Percentiles rank a stretch among this genome's conserved stretches.
Evolutionary conservation across 2,329 filamentous ascomycete species (phyloP).

Genomic region (Neocatenulostroma microsporum): DNA sequence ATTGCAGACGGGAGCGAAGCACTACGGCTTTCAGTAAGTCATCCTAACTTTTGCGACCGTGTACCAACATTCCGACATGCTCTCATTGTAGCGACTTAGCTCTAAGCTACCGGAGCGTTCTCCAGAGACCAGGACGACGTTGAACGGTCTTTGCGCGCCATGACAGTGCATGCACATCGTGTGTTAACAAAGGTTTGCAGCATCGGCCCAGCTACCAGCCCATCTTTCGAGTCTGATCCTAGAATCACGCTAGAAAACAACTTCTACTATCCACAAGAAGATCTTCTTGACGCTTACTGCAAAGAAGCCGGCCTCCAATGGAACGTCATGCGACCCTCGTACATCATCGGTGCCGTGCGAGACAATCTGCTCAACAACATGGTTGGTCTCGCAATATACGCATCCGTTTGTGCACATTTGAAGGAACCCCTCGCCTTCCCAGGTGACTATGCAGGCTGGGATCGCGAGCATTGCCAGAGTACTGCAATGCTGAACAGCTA

Average conservation of each 20-base stretch:
- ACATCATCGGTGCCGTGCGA: constrained; percentile 38
- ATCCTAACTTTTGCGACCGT: no score
- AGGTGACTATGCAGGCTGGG: constrained; percentile 39
- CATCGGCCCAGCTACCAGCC: constrained; percentile 37
- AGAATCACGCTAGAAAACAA: constrained; percentile 35
- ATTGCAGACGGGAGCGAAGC: constrained; percentile 47
- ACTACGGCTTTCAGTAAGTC: no score
- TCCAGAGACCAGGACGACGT: no score
- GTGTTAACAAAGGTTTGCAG: constrained; percentile 23
- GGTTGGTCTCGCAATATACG: constrained; percentile 44
- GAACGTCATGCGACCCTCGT: constrained; percentile 43
- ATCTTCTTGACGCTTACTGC: constrained; percentile 40
- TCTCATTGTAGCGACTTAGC: no score
- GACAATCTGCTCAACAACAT: constrained; percentile 46
- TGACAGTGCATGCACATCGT: not conserved
- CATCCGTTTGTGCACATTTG: constrained; percentile 39
- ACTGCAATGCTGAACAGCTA: constrained; percentile 43
- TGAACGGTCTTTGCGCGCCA: not conserved
- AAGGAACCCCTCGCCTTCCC: constrained; percentile 38
- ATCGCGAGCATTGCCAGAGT: constrained; percentile 35
- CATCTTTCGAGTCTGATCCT: constrained; percentile 41
- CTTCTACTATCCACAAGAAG: constrained; percentile 51
- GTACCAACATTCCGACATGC: constrained; percentile 18
- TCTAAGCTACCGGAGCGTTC: no score
- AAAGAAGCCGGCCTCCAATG: constrained; percentile 31